These are phyloP conservation scores for Chlorella ohadii DNA, from an alignment of 139 green algal species.

Conservation along the genomic window DNA sequence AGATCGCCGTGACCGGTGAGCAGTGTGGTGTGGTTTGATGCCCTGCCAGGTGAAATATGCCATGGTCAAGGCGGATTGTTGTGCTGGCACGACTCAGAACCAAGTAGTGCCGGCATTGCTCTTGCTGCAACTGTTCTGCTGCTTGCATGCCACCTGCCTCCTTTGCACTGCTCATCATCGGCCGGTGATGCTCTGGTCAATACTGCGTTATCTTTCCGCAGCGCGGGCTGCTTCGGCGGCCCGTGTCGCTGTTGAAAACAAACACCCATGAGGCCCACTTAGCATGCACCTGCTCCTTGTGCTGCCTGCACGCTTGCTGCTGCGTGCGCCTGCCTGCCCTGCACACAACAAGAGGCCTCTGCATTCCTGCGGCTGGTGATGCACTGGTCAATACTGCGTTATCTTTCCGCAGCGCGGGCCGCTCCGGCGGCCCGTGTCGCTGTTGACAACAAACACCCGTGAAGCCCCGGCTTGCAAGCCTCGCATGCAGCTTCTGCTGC, in stretches of 20 bases:
- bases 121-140: neutral
- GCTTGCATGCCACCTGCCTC: no score
- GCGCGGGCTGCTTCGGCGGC: neutral
- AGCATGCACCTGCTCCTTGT: neutral
- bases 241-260: neutral
- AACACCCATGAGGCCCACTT: neutral
- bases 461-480: neutral
- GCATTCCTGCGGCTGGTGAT: neutral
- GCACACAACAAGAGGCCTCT: no score
- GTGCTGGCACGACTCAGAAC: no score
- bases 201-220: constrained; percentile 30
- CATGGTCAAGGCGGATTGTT: no score
- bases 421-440: neutral
- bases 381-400: constrained; percentile 20
- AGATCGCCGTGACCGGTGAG: constrained; percentile 81
- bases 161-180: neutral
- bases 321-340: no score
- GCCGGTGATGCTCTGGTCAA: constrained; percentile 10
- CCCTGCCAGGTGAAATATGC: no score
- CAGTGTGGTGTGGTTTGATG: no score
- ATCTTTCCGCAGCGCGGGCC: constrained; percentile 8
- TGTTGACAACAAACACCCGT: constrained; percentile 10
- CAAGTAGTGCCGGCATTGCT: no score
- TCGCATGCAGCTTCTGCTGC: no score
- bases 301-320: neutral